phyloP scores from a whole-genome alignment of 805 yeast species.

The Nematodospora valgi region DNA sequence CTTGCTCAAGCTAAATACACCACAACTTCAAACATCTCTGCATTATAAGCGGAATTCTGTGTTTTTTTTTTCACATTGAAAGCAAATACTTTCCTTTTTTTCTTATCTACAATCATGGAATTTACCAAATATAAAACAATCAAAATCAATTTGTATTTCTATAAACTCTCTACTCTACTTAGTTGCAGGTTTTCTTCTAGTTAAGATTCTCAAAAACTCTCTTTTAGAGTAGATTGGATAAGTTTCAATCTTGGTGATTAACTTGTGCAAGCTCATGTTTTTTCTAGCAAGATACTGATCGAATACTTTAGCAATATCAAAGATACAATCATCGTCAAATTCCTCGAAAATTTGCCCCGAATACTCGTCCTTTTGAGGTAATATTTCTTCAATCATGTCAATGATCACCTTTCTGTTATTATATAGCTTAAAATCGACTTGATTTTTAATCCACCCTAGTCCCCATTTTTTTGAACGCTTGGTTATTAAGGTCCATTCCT shows the following conservation, averaged over 20 bases:
- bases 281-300: slow-evolving; percentile 9
- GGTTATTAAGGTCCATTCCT: slow-evolving; percentile 40
- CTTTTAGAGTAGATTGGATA: slow-evolving; percentile 87
- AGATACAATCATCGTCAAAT: slow-evolving; percentile 67
- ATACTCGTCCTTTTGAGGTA: neutral
- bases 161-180: no score
- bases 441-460: slow-evolving; percentile 57
- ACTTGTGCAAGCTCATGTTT: slow-evolving; percentile 39
- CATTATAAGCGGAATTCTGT: slow-evolving; percentile 6
- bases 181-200: slow-evolving; percentile 4
- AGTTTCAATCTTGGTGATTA: slow-evolving; percentile 89
- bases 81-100: neutral
- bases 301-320: slow-evolving; percentile 6
- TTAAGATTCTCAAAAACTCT: slow-evolving; percentile 54
- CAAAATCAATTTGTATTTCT: no score
- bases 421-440: slow-evolving; percentile 58
- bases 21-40: slow-evolving; percentile 4
- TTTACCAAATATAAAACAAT: no score
- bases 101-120: no score
- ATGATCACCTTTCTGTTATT: slow-evolving; percentile 34
- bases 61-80: slow-evolving; percentile 1
- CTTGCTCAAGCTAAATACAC: slow-evolving; percentile 47
- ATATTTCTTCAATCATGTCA: slow-evolving; percentile 38
- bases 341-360: slow-evolving; percentile 14
- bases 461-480: slow-evolving; percentile 39